Evolutionary conservation across 345 rosid species (phyloP), one percentile per base, ranked within the genome.

Genomic region (Salix brachista): DNA sequence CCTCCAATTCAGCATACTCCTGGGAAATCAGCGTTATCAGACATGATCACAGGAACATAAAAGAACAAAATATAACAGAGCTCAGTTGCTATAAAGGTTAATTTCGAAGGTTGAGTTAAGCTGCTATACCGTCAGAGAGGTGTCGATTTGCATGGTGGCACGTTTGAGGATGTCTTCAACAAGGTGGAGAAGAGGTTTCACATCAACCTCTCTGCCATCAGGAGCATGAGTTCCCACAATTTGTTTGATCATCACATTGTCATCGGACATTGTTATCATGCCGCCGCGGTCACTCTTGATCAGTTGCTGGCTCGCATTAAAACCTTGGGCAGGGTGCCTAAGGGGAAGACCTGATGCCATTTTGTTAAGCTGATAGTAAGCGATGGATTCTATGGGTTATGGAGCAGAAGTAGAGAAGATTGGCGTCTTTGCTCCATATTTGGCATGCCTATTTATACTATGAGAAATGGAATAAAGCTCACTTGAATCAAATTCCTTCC

Each of bases 91-190:
- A 14, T 2, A 0, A 25, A 56, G 13, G 0, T 56, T 44, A 44
- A 44, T 12, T 56, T 21, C 5, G 0, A n/a, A 56, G 61, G 8
- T 6, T 6, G n/a, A 52, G 58, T 52, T 17, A 1, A 41, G 12
- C 34, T 12, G 26, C 2, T 12, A 58, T 77, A 84, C 87, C 83
- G 23, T 26, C 28, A 79, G 65, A 75, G 72, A 42, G 61, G 70
- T 70, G 34, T 83, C 87, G 37, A 73, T 72, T 36, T 85, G 84
- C 64, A 76, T 67, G 50, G 87, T 87, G 85, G 97, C 87, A 7
- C 89, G 91, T 32, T 80, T 87, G 72, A 93, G 91, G 75, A 91
- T 93, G 77, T 90, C 97, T 79, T 90, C 87, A 13, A 89, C 86
- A 70, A 91, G 79, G 37, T 56, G 32, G 76, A 91, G 87, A 78